Conservation (phyloP, 805 yeast genomes). For the Candida stauntonica region DNA sequence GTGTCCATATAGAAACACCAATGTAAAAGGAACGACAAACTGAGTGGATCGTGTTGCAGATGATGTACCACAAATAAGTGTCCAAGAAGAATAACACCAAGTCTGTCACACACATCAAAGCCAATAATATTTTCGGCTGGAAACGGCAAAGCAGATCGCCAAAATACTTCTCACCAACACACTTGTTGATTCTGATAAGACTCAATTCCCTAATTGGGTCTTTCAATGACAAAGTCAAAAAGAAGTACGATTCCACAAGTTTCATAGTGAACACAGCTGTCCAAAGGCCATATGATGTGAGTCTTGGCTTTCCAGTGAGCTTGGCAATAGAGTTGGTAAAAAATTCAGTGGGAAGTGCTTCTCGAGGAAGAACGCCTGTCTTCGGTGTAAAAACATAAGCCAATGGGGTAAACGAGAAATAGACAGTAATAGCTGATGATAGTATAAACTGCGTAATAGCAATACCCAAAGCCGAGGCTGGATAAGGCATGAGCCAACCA, state of each 20-base stretch:
- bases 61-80: slow-evolving; percentile 93
- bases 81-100: slow-evolving; percentile 93
- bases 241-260: slow-evolving; percentile 73
- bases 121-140: slow-evolving; percentile 55
- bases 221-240: slow-evolving; percentile 63
- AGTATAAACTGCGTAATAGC: slow-evolving; percentile 53
- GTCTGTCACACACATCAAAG: slow-evolving; percentile 54
- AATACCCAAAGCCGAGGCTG: slow-evolving; percentile 37
- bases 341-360: slow-evolving; percentile 44
- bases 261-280: slow-evolving; percentile 61
- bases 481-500: too few species aligned
- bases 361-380: slow-evolving; percentile 26
- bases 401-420: slow-evolving; percentile 60
- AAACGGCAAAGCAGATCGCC: slow-evolving; percentile 48
- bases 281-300: slow-evolving; percentile 71
- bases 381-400: slow-evolving; percentile 41
- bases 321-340: slow-evolving; percentile 59
- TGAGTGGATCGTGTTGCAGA: slow-evolving; percentile 73
- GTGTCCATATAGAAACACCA: slow-evolving; percentile 84
- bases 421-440: slow-evolving; percentile 49
- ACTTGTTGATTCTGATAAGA: slow-evolving; percentile 47
- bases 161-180: slow-evolving; percentile 57
- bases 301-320: slow-evolving; percentile 47
- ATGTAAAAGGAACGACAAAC: slow-evolving; percentile 64
- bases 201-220: slow-evolving; percentile 72